phyloP scores from a whole-genome alignment of 306 rosid genomes.

The Ammopiptanthus mongolicus region DNA sequence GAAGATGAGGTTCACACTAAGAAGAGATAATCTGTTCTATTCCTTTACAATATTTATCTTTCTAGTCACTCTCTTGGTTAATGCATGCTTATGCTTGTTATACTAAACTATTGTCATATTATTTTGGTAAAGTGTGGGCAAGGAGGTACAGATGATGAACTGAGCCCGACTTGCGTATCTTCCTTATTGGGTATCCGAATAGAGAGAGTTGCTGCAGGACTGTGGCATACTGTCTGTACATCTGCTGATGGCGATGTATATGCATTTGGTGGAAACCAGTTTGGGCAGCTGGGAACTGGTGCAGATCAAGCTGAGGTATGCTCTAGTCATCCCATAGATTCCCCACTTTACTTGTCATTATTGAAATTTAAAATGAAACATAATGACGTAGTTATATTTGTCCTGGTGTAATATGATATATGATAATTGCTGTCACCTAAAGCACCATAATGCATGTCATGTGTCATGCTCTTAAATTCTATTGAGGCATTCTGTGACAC shows the following conservation, averaged over 20 bases:
- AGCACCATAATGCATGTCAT: background rate
- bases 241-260: constrained; percentile 85
- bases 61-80: constrained; percentile 20
- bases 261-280: constrained; percentile 91
- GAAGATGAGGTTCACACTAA: constrained; percentile 65
- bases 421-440: background rate
- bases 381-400: background rate
- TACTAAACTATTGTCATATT: constrained; percentile 22
- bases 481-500: background rate
- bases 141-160: constrained; percentile 87
- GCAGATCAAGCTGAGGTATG: constrained; percentile 82
- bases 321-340: constrained; percentile 2
- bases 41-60: constrained; percentile 23
- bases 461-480: background rate
- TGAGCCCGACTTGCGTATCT: constrained; percentile 74
- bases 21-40: constrained; percentile 48
- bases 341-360: background rate
- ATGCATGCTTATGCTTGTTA: constrained; percentile 24
- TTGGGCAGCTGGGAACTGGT: constrained; percentile 97
- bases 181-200: constrained; percentile 76
- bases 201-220: constrained; percentile 78
- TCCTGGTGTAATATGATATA: background rate
- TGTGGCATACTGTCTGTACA: constrained; percentile 89
- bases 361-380: background rate
- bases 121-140: constrained; percentile 78